Evolutionary conservation across 345 rosid species (phyloP), one percentile per base, ranked within the genome.

Genomic region (Cardamine occulta): DNA sequence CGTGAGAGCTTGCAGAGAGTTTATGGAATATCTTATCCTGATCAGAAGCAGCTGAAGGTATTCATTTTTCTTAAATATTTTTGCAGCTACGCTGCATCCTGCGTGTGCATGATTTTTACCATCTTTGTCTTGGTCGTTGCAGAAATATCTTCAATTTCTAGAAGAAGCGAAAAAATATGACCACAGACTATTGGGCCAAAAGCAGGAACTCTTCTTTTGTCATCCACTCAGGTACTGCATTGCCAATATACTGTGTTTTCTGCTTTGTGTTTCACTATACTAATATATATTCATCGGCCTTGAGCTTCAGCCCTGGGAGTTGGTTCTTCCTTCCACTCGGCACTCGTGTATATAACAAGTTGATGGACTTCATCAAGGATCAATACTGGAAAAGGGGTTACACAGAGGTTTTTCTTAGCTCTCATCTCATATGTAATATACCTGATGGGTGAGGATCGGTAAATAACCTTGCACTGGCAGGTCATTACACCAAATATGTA

Each of bases 1-100:
- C 94, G 94, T 63, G 99, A 93, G 80, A 96, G 98, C 79, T 82
- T 92, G 77, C 98, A 95, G 74, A 90, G 99, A 83, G 99, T 96
- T 34, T 96, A 96, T 84, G 98, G 99, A 63, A 93, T 96, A 80
- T 96, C 99, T 21, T 96, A 82, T 85, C 97, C 98, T 13, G 99
- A 96, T 74, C 85, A 88, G 79, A 90, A 91, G 63, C 91, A 80
- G 34, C 84, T 96, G 83, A 86, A 89, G 96, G 99, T 91, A 66
- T 44, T 61, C 70, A 49, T 64, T 39, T 53, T 40, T 66, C 34
- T 66, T 28, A 18, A 15, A 32, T 44, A 37, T 34, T n/a, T 62
- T 23, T 51, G 40, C 21, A 19, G 59, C 56, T 48, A 52, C 2
- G 15, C 56, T 11, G 58, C 28, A 0, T 57, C 52, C 9, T 47